Conservation (phyloP, 306 rosid genomes). For the Alnus glutinosa region DNA sequence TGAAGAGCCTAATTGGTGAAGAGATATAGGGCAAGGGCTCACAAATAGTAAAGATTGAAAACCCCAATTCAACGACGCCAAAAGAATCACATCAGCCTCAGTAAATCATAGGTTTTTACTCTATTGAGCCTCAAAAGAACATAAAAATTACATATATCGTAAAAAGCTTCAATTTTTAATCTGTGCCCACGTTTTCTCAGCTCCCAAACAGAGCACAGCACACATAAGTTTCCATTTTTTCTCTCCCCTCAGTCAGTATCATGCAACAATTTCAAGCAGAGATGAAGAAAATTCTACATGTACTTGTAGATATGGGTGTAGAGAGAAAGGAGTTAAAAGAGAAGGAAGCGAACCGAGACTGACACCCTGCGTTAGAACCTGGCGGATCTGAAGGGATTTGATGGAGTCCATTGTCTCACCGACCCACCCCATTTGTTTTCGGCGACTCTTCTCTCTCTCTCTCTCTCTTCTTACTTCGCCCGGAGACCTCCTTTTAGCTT, state of each 20-base stretch:
- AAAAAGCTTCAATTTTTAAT: not conserved
- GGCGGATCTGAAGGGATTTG: conserved; percentile 88
- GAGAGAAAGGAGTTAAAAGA: not conserved
- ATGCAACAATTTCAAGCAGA: not conserved
- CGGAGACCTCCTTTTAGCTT: not conserved
- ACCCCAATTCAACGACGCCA: not conserved
- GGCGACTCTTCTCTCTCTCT: not conserved
- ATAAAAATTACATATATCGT: not conserved
- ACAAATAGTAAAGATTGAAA: not conserved
- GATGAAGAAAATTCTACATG: not conserved
- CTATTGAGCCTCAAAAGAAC: not conserved
- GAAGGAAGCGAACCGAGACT: conserved; percentile 67
- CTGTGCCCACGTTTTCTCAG: not conserved
- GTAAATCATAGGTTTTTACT: not conserved
- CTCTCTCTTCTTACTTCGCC: not conserved
- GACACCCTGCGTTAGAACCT: conserved; percentile 70
- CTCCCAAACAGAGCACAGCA: not conserved
- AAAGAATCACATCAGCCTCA: not conserved
- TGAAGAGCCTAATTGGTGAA: not conserved
- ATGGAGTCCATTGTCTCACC: conserved; percentile 69
- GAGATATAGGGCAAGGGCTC: not conserved
- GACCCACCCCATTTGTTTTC: conserved; percentile 64
- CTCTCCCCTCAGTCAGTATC: not conserved
- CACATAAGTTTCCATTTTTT: not conserved
- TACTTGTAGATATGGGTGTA: not conserved